Conservation (phyloP, 768 basidiomycete genomes). For the Gelatoporia subvermispora region DNA sequence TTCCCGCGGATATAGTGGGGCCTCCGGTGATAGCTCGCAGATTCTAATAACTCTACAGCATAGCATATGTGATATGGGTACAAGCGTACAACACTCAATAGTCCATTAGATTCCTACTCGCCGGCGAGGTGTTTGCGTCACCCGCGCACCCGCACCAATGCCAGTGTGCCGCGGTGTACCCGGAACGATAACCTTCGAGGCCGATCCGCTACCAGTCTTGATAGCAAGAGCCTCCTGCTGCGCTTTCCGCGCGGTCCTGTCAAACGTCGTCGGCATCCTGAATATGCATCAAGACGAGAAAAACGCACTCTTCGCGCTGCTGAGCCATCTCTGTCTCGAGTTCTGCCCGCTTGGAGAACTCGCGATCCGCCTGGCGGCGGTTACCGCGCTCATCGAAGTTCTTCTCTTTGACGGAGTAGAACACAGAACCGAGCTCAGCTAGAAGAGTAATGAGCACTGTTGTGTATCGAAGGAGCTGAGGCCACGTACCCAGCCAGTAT, state of each 20-base stretch:
- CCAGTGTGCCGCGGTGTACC: slow-evolving; percentile 76
- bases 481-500: slow-evolving; percentile 84
- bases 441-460: slow-evolving; percentile 5
- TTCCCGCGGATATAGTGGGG: too few species aligned
- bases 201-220: slow-evolving; percentile 48
- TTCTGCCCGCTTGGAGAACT: slow-evolving; percentile 89
- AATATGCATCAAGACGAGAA: slow-evolving; percentile 5
- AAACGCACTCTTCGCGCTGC: slow-evolving; percentile 64
- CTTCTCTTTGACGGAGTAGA: slow-evolving; percentile 97
- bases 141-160: slow-evolving; percentile 55
- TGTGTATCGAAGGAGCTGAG: not conserved
- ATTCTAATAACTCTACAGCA: too few species aligned
- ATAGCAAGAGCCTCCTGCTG: slow-evolving; percentile 55
- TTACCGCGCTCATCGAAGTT: slow-evolving; percentile 89
- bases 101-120: slow-evolving; percentile 48
- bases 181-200: slow-evolving; percentile 67
- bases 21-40: too few species aligned
- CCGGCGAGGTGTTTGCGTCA: slow-evolving; percentile 73
- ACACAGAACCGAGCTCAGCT: slow-evolving; percentile 94
- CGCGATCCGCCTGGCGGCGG: slow-evolving; percentile 73
- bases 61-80: too few species aligned
- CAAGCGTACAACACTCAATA: too few species aligned
- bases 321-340: slow-evolving; percentile 88
- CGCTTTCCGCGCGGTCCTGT: slow-evolving; percentile 57
- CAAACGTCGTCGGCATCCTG: not conserved